A percentile compares a stretch with the other conserved stretches of the same genome.
Evolutionary conservation across 495 filamentous ascomycete species (phyloP).

Genomic region (Jackrogersella minutella): DNA sequence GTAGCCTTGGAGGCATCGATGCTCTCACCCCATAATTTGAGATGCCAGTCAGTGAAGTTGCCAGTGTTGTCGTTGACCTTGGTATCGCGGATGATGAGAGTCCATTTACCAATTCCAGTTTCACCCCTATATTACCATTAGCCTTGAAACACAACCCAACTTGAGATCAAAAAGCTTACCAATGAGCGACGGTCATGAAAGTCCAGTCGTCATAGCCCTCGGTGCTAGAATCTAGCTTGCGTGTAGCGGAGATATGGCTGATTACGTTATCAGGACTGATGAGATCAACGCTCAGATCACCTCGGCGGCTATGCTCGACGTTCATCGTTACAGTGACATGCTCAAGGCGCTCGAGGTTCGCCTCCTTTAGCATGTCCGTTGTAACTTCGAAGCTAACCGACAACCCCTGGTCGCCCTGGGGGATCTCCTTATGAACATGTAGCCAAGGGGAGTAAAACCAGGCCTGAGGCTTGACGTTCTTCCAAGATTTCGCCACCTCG

Average conservation of each 20-base stretch:
- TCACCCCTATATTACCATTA: conserved; percentile 73
- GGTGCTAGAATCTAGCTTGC: conserved; percentile 67
- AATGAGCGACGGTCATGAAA: conserved; percentile 97
- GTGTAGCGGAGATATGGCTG: conserved; percentile 81
- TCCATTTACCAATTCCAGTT: conserved; percentile 86
- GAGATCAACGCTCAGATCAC: conserved; percentile 92
- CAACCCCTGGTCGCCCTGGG: conserved; percentile 84
- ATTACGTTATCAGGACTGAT: conserved; percentile 82
- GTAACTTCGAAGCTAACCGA: conserved; percentile 81
- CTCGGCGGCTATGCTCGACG: conserved; percentile 81
- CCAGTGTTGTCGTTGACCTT: conserved; percentile 77
- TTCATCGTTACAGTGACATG: conserved; percentile 99
- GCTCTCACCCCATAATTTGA: conserved; percentile 91
- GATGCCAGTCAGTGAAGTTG: conserved; percentile 87
- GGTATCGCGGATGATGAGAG: conserved; percentile 87
- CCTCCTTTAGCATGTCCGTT: conserved; percentile 72
- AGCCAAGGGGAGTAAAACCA: conserved; percentile 96
- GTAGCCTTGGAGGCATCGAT: conserved; percentile 75
- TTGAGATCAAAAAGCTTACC: conserved; percentile 62
- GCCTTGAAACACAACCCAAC: conserved; percentile 21
- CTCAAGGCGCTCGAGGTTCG: conserved; percentile 86
- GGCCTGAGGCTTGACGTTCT: conserved; percentile 93
- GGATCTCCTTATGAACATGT: conserved; percentile 84
- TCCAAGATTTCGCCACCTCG: conserved; percentile 83
- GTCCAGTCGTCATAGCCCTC: conserved; percentile 96